Base-by-base conservation (phyloP, 2,329 filamentous ascomycete species). In the Stachybotrys elegans region DNA sequence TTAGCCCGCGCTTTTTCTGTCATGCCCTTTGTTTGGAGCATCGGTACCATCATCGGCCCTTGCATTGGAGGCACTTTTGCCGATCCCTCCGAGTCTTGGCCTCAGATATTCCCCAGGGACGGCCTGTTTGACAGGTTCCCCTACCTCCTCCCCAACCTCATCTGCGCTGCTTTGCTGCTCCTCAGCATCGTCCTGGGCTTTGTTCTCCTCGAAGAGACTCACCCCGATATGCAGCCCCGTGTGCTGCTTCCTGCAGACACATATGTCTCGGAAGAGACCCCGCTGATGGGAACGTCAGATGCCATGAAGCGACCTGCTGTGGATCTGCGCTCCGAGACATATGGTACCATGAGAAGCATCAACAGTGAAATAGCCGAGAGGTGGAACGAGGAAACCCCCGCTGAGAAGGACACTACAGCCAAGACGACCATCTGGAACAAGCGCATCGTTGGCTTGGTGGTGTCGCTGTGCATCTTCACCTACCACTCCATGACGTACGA, bases 401-500 rank as follows among this genome's bases (percentile, higher is more conserved):
- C 55, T 22, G 62, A 70, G 48, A 68, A 66, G 52, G n/a, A n/a
- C n/a, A 55, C 53, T 5, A 50, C 51, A 5, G 61, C 58, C 46
- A 54, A 59, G 20, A 51, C 51, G 45, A 70, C 58, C 54, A 71
- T 78, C 48, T 79, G 75, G 63, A 72, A 69, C 62, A 72, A 73
- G 63, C 78, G 78, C 32, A 83, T 95, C 48, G 71, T 87, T 52
- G 83, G 86, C 63, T 78, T 95, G 43, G 81, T 93, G 31, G 58
- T 89, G n/a, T 85, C 91, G 2, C 70, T 96, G 39, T 88, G 86
- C 36, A 88, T 96, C 50, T 95, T 95, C 68, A 93, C 89, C 5
- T 95, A 95, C 61, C 91, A 96, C 66, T 89, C 86, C 29, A 96
- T 96, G 90, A 90, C 86, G 1, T 96, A 88, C 65, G 92, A 96